Percentiles rank a stretch among this genome's conserved stretches.
Conservation (phyloP, 2,329 filamentous ascomycete species). For the Paecilomyces dactylethromorphus region DNA sequence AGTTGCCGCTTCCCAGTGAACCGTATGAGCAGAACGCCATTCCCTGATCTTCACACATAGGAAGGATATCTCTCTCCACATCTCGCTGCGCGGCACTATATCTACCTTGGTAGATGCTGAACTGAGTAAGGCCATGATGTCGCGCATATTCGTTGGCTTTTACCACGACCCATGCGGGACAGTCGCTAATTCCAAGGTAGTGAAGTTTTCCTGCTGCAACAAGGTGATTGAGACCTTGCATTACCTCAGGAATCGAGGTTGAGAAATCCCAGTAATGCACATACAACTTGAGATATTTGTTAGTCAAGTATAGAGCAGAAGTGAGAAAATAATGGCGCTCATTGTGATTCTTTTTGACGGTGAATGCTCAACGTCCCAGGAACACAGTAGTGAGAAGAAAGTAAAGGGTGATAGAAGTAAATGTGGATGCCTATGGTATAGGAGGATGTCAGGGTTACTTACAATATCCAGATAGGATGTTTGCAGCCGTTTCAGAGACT, state of each 20-base stretch:
- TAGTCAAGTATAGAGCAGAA: not conserved
- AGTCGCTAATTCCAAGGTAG: conserved; percentile 63
- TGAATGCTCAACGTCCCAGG: not conserved
- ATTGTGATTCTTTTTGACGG: not conserved
- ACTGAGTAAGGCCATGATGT: conserved; percentile 61
- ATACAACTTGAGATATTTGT: conserved; percentile 18
- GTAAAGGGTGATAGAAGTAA: not conserved
- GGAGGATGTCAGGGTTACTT: not conserved
- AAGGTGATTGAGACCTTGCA: conserved; percentile 60
- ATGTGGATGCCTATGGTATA: not conserved
- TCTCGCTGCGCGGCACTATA: conserved; percentile 59
- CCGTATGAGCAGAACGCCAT: conserved; percentile 54
- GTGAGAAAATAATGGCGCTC: too few species aligned
- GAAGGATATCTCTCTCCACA: conserved; percentile 63
- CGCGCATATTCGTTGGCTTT: conserved; percentile 55
- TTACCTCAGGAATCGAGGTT: conserved; percentile 59
- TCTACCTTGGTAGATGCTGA: conserved; percentile 62
- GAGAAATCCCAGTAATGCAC: conserved; percentile 55
- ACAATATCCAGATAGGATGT: conserved; percentile 31
- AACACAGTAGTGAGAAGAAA: not conserved
- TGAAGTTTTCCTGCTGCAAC: conserved; percentile 57
- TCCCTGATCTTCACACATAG: conserved; percentile 57
- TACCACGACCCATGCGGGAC: conserved; percentile 57
- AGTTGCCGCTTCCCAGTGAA: conserved; percentile 44
- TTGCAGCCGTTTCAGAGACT: conserved; percentile 23